Conservation (phyloP, 2,329 filamentous ascomycete genomes). For the Sporothrix humicola region DNA sequence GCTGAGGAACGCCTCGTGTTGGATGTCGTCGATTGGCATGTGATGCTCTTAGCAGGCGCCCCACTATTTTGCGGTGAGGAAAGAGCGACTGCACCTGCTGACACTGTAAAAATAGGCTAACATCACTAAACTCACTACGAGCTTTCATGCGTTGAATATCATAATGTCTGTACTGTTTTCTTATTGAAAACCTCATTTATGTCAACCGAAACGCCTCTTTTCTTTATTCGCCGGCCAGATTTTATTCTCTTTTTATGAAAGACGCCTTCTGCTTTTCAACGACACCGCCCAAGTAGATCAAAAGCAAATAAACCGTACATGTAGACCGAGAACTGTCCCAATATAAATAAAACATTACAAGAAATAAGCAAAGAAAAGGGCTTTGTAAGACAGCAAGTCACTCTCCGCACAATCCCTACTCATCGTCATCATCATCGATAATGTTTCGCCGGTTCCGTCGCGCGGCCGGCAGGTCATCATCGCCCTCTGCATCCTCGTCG, state of each 20-base stretch:
- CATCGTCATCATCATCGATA: slow-evolving; percentile 65
- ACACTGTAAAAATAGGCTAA: neutral
- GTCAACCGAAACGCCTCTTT: slow-evolving; percentile 3
- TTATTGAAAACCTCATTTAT: neutral
- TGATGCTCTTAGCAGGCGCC: slow-evolving; percentile 3
- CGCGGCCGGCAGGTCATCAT: slow-evolving; percentile 53
- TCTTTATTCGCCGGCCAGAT: neutral
- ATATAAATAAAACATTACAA: neutral
- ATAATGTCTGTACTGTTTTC: too few species aligned
- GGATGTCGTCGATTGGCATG: slow-evolving; percentile 23
- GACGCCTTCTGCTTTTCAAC: slow-evolving; percentile 6
- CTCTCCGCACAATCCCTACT: slow-evolving; percentile 22
- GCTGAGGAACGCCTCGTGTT: neutral
- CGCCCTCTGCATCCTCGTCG: slow-evolving; percentile 59
- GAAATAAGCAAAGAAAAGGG: neutral
- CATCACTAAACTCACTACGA: neutral
- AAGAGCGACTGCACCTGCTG: neutral
- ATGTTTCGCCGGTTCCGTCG: slow-evolving; percentile 61
- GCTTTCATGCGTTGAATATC: neutral
- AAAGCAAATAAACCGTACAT: slow-evolving; percentile 4
- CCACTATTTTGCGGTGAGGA: slow-evolving; percentile 2
- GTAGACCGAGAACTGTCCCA: slow-evolving; percentile 13
- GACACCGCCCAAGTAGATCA: neutral
- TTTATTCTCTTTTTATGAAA: slow-evolving; percentile 3
- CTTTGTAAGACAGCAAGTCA: neutral